Base-by-base conservation (phyloP, 2,329 filamentous ascomycete genomes). In the Tolypocladium tropicale region DNA sequence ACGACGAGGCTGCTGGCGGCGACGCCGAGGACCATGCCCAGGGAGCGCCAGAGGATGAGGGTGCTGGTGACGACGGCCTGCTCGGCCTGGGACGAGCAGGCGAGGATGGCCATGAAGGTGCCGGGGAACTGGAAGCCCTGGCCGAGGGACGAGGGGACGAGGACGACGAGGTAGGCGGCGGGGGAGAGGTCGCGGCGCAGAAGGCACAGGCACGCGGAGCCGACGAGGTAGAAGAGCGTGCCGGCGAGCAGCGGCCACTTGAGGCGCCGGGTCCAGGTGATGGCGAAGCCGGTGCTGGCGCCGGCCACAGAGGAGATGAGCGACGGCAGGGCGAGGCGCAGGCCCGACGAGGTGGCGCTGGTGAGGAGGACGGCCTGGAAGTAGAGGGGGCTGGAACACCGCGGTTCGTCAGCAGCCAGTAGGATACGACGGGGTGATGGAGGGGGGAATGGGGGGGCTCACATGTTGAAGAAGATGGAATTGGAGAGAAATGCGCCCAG, bases 291-390 rank as follows among this genome's bases (percentile, higher is more conserved):
- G 1, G 83, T 84, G 0, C 74, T 65, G 1, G 82, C 76, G 49
- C 84, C 85, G 7, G 76, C 71, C 36, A 70, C 50, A 48, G 83
- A 83, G 32, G 81, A 70, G 2, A 78, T 79, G 30, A 84, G 62
- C 0, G 83, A 82, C 5, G 85, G 83, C 7, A 85, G 74, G 23
- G 89, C 78, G 54, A 92, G 83, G 48, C 84, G 81, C 32, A 90
- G 79, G n/a, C 88, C 88, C 0, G 88, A 89, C 28, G 78, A 74
- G 0, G 88, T 90, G 18, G 88, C 84, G 6, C 78, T 80, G 57
- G 85, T 83, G 53, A 88, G 77, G 52, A 89, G 83, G 30, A 90
- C 86, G 39, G 84, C 86, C 67, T 90, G 87, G 72, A 89, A 91
- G 73, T 86, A 92, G 9, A 92, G 74, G 0, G 88, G 88, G 6